These are phyloP conservation scores for Colletotrichum sp. DNA, from an alignment of 2,329 filamentous ascomycete species.

Conservation along the genomic window DNA sequence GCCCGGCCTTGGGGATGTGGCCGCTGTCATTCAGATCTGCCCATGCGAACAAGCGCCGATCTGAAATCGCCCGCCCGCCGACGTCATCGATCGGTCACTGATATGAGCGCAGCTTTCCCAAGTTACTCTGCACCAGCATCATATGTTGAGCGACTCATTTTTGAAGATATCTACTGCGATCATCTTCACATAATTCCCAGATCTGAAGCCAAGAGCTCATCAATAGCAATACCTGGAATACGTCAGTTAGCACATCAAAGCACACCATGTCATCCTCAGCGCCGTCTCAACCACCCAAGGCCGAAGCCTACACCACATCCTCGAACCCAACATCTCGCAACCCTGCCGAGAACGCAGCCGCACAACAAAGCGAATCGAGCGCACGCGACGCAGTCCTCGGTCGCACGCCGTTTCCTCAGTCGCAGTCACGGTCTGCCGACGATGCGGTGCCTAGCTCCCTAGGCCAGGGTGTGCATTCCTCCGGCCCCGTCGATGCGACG, in stretches of 20 bases:
- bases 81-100: slow-evolving; percentile 22
- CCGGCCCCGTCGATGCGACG: slow-evolving; percentile 21
- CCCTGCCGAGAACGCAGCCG: slow-evolving; percentile 2
- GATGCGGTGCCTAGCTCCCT: slow-evolving; percentile 24
- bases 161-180: neutral
- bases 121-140: neutral
- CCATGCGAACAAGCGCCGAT: slow-evolving; percentile 12
- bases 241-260: no score
- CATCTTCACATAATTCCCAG: no score
- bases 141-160: neutral
- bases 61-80: slow-evolving; percentile 3
- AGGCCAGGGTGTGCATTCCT: slow-evolving; percentile 22
- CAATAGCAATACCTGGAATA: no score
- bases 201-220: neutral
- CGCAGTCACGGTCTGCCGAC: neutral
- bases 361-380: neutral
- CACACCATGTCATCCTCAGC: neutral
- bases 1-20: neutral
- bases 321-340: slow-evolving; percentile 2
- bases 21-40: neutral
- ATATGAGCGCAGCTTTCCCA: neutral
- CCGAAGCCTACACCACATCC: slow-evolving; percentile 5
- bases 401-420: slow-evolving; percentile 8
- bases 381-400: slow-evolving; percentile 11
- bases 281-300: slow-evolving; percentile 12